Conservation (phyloP, 495 filamentous ascomycete species). For the Collariella sp. region DNA sequence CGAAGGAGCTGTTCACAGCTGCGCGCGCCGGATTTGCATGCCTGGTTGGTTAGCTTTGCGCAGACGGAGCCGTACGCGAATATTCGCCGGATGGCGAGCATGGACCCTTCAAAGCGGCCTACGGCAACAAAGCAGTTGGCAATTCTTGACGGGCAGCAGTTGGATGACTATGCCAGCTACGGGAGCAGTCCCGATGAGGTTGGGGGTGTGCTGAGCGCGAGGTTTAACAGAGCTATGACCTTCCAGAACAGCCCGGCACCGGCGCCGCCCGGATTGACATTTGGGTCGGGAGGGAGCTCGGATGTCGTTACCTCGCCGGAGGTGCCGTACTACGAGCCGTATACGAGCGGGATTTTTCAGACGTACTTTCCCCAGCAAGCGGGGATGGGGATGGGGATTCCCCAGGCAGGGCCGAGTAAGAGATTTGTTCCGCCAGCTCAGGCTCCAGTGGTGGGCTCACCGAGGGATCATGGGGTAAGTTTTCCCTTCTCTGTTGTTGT, state of each 20-base stretch:
- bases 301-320: constrained; percentile 8
- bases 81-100: constrained; percentile 19
- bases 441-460: background rate
- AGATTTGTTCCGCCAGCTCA: constrained; percentile 5
- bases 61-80: constrained; percentile 5
- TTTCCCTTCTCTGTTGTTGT: background rate
- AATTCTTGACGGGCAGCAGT: constrained; percentile 5
- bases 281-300: constrained; percentile 5
- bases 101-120: constrained; percentile 17
- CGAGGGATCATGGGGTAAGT: constrained; percentile 13
- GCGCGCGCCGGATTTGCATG: constrained; percentile 15
- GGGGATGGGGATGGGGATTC: constrained; percentile 2
- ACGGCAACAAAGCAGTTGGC: constrained; percentile 16
- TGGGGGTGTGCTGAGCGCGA: constrained; percentile 1
- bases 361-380: background rate
- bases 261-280: background rate
- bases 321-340: constrained; percentile 23
- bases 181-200: background rate
- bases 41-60: constrained; percentile 12
- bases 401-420: constrained; percentile 8
- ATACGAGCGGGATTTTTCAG: constrained; percentile 1
- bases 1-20: constrained; percentile 8
- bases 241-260: background rate
- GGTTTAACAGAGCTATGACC: constrained; percentile 11
- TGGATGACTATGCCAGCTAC: background rate